These are phyloP conservation scores for Aspergillus vadensis DNA, from an alignment of 2,329 filamentous ascomycete genomes.

Conservation along the genomic window DNA sequence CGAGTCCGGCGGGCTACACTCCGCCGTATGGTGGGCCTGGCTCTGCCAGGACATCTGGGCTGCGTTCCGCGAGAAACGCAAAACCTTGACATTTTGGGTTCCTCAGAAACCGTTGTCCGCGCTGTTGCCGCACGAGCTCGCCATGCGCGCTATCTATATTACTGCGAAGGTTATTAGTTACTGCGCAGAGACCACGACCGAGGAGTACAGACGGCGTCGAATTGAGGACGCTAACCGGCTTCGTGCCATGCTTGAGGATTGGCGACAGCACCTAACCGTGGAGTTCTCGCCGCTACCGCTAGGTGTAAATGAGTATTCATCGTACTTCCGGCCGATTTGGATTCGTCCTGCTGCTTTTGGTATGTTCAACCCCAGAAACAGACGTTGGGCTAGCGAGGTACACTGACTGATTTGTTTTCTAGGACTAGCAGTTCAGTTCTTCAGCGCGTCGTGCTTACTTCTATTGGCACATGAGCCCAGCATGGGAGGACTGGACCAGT, in stretches of 20 bases:
- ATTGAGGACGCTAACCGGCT: conserved; percentile 22
- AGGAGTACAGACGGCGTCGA: conserved; percentile 16
- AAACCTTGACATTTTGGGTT: not conserved
- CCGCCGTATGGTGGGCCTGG: conserved; percentile 68
- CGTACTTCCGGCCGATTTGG: conserved; percentile 25
- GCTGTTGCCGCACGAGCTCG: not conserved
- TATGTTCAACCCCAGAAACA: not conserved
- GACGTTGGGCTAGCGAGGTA: too few species aligned
- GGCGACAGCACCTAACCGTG: conserved; percentile 27
- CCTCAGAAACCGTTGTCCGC: not conserved
- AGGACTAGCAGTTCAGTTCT: conserved; percentile 28
- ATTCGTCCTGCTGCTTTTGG: conserved; percentile 30
- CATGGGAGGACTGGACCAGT: conserved; percentile 23
- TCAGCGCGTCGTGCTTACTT: conserved; percentile 24
- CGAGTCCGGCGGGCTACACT: conserved; percentile 57
- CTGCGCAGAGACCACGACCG: conserved; percentile 17
- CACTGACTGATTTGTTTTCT: not conserved
- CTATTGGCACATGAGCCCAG: conserved; percentile 26
- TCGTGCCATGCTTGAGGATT: conserved; percentile 26
- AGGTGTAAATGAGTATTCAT: not conserved
- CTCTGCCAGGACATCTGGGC: conserved; percentile 66
- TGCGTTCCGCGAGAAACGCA: conserved; percentile 55
- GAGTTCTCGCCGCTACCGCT: conserved; percentile 29
- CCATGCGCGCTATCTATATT: conserved; percentile 22
- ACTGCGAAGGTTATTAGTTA: conserved; percentile 28